phyloP scores from a whole-genome alignment of 2,329 filamentous ascomycete genomes.

The Penicillium paneum region DNA sequence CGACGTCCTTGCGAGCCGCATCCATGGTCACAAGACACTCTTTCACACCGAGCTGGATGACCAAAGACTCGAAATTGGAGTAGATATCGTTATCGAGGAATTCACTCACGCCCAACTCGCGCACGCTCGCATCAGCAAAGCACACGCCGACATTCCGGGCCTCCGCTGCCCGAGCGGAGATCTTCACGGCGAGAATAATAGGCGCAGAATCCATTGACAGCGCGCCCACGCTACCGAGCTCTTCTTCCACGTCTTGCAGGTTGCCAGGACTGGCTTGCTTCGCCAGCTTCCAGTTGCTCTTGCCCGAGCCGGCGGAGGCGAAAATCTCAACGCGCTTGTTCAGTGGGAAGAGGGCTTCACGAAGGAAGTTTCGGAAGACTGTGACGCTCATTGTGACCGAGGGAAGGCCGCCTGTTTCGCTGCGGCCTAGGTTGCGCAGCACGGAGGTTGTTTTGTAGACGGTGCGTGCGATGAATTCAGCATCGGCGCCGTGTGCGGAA shows the following conservation, averaged over 20 bases:
- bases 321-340: slow-evolving; percentile 92
- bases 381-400: slow-evolving; percentile 96
- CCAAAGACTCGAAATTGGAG: slow-evolving; percentile 92
- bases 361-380: slow-evolving; percentile 90
- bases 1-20: slow-evolving; percentile 75
- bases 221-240: slow-evolving; percentile 63
- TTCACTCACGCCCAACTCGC: slow-evolving; percentile 93
- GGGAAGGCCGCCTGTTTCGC: slow-evolving; percentile 76
- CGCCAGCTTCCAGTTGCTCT: slow-evolving; percentile 79
- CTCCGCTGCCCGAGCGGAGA: slow-evolving; percentile 81
- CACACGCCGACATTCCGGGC: slow-evolving; percentile 87
- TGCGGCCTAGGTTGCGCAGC: slow-evolving; percentile 80
- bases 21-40: slow-evolving; percentile 87
- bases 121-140: slow-evolving; percentile 94
- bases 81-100: slow-evolving; percentile 99
- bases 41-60: slow-evolving; percentile 93
- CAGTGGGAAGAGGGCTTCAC: slow-evolving; percentile 87
- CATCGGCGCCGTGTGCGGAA: slow-evolving; percentile 58
- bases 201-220: slow-evolving; percentile 78
- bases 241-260: slow-evolving; percentile 93
- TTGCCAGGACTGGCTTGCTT: slow-evolving; percentile 96
- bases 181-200: slow-evolving; percentile 92
- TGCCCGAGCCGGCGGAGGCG: slow-evolving; percentile 69
- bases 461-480: slow-evolving; percentile 53
- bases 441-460: slow-evolving; percentile 98